Conservation (phyloP, 2,329 filamentous ascomycete species). For the Metarhizium guizhouense region DNA sequence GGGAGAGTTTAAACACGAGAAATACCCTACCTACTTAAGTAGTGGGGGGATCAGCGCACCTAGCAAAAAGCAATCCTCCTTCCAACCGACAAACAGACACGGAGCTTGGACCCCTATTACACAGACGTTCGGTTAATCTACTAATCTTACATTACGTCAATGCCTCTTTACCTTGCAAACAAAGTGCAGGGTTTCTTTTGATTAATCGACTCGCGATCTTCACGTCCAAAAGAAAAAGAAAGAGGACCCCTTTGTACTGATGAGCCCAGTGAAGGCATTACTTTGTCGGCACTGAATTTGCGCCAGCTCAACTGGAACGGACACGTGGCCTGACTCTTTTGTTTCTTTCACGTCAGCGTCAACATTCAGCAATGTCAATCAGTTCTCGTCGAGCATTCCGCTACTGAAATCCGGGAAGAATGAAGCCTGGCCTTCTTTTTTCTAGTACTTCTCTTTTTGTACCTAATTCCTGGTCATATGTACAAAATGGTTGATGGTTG, state of each 20-base stretch:
- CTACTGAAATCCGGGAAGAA: neutral
- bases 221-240: neutral
- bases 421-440: neutral
- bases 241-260: no score
- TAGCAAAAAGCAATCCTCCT: no score
- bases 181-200: no score
- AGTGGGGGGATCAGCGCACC: no score
- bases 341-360: neutral
- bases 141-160: no score
- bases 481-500: neutral
- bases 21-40: no score
- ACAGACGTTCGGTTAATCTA: neutral
- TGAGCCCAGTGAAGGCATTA: no score
- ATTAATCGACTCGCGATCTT: neutral
- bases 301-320: conserved; percentile 3
- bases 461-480: neutral
- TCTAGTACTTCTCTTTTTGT: neutral
- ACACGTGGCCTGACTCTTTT: conserved; percentile 7
- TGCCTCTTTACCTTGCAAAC: no score
- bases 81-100: neutral
- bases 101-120: neutral
- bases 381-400: neutral
- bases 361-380: neutral
- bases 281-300: no score
- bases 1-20: no score